Base-by-base conservation (phyloP, 805 yeast species). In the Metschnikowia reukaufii region DNA sequence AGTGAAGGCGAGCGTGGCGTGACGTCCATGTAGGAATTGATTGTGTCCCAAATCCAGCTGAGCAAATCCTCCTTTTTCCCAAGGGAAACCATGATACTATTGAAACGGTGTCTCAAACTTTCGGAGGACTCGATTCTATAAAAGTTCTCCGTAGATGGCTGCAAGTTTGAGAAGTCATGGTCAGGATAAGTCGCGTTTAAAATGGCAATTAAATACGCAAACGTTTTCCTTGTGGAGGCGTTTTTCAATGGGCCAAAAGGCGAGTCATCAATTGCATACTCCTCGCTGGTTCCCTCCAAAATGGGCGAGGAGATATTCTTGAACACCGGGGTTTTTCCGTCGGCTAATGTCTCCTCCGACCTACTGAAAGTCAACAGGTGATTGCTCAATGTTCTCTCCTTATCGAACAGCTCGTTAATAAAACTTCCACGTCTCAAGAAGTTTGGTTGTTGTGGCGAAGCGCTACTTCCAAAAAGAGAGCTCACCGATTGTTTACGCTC, bases 161-260 rank as follows among this genome's bases (percentile, higher is more conserved):
- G 89, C 51, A 94, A 77, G 20, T 85, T 78, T 10, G 95, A 79
- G 59, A 92, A 94, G 62, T 94, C 99, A 60, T 94, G 96, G 64
- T 94, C 99, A 0, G 99, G 98, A 62, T 88, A 92, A 4, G 95
- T 84, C 6, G 95, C 87, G 64, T 94, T 94, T 44, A 94, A 74
- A 30, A 91, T 90, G 1, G 96, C 94, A 49, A 94, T 88, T 39
- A 94, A 72, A 61, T 91, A 88, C 0, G 97, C 94, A 71, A 92
- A 94, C 1, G 91, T 83, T 65, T 89, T 85, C 53, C 97, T 78
- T 37, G 96, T 86, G 1, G 94, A 82, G n/a, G 85, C 81, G 57
- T 84, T 85, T 59, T 85, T 86, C 29, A 94, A 74, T 0, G 97
- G 96, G 0, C 99, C 99, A 69, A 94, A 94, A 0, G 98, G 98